Evolutionary conservation across 1,284 basidiomycete genomes (phyloP), one percentile per base, ranked within the genome.

Genomic region (Cutaneotrichosporon mucoides): DNA sequence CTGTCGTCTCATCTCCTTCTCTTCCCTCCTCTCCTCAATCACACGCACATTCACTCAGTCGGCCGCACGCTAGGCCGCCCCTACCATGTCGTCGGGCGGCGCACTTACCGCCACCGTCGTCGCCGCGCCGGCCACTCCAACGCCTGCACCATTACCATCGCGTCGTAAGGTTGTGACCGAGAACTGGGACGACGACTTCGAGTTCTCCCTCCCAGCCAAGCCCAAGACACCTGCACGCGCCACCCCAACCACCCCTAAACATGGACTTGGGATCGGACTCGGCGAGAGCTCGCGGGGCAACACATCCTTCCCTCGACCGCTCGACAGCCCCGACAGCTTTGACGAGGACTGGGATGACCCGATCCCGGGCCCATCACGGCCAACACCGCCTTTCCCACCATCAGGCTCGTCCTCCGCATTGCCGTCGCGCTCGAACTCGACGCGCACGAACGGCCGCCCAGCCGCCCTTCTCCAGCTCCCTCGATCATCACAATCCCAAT

Each of bases 131-230:
- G n/a, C 44, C 8, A 33, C 49, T 6, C 49, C 49, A 13, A 10
- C 41, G 11, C 57, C 47, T 11, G 38, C 38, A 15, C 36, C 46
- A 42, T 35, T 33, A 24, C 24, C 45, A 33, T n/a, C 40, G 11
- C 55, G 50, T 16, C 50, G 52, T 50, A 55, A 58, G 43, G 49
- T 47, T 13, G 44, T 51, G 34, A 58, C 72, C 12, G 76, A 76
- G 62, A 76, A 76, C 58, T 78, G 76, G 76, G 76, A 78, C 56
- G 75, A 78, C 57, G 76, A 78, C 55, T 78, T 78, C 58, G 72
- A 76, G 57, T 78, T 77, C 45, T 50, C 59, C 35, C n/a, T 61
- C 36, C 52, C 62, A 3, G 45, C 41, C 6, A 52, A 58, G 48
- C 36, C 53, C 36, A 56, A 58, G 46, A n/a, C 33, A 7, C 41